phyloP scores from a whole-genome alignment of 192 early-diverging fungal species.

The Phycomyces blakesleeanus region DNA sequence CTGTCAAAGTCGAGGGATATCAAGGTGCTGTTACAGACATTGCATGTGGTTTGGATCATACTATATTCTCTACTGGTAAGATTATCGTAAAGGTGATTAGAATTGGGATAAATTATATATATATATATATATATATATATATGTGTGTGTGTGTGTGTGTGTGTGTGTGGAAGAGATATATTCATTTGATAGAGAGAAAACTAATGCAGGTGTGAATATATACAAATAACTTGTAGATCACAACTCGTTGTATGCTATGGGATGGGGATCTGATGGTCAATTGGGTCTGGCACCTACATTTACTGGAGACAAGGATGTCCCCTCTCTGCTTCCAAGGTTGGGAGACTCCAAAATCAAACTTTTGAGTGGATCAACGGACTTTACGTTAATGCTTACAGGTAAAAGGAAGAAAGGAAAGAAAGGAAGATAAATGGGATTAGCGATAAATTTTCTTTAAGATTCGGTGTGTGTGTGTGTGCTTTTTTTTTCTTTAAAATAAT shows the following conservation, averaged over 20 bases:
- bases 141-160: no score
- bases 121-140: no score
- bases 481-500: no score
- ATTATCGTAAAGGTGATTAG: no score
- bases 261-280: constrained; percentile 78
- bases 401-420: background rate
- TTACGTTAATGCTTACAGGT: constrained; percentile 55
- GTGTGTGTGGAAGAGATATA: no score
- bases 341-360: constrained; percentile 39
- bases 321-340: constrained; percentile 44
- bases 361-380: constrained; percentile 63
- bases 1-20: constrained; percentile 20
- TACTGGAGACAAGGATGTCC: constrained; percentile 37
- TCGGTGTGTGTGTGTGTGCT: no score
- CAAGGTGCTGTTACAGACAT: constrained; percentile 45
- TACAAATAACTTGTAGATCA: constrained; percentile 31
- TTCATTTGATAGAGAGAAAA: no score
- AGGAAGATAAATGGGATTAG: no score
- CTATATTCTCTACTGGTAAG: constrained; percentile 54
- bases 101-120: no score
- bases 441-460: no score
- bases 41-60: constrained; percentile 69
- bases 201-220: no score
- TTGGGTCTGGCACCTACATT: constrained; percentile 53
- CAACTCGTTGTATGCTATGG: constrained; percentile 61